Percentiles rank a stretch among this genome's conserved stretches.
phyloP scores from a whole-genome alignment of 148 eudicot species.

The Silene uniflora region DNA sequence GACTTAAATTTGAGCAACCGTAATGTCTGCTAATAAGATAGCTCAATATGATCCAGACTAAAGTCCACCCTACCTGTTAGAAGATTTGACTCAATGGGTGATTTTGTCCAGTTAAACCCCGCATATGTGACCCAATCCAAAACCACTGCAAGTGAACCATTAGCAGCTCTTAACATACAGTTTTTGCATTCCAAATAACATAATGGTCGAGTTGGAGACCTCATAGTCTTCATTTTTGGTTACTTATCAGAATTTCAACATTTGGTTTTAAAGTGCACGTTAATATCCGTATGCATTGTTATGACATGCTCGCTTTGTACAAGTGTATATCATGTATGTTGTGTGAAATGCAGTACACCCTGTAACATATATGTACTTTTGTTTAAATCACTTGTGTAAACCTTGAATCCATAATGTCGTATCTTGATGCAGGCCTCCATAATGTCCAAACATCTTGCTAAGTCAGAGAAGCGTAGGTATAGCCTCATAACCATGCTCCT shows the following conservation, averaged over 20 bases:
- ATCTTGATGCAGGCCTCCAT: conserved; percentile 65
- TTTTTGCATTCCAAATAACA: neutral
- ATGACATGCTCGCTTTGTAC: neutral
- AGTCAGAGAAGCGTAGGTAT: conserved; percentile 74
- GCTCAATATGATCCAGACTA: neutral
- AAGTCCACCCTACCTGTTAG: neutral
- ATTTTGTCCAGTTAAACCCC: neutral
- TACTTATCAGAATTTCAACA: neutral
- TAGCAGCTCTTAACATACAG: neutral
- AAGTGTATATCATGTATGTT: neutral
- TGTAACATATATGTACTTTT: neutral
- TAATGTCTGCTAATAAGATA: neutral
- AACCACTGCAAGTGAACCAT: neutral
- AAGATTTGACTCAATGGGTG: neutral
- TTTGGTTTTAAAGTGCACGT: neutral
- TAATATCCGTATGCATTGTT: neutral
- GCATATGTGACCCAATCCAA: neutral
- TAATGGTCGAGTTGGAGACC: neutral
- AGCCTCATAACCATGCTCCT: neutral
- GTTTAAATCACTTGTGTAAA: neutral
- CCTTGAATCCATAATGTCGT: neutral
- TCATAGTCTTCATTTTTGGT: neutral
- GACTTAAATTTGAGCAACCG: neutral
- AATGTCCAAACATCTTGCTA: conserved; percentile 70
- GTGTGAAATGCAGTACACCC: neutral